Conservation (phyloP, 108 stramenopile species). For the Conticribra guillardii region DNA sequence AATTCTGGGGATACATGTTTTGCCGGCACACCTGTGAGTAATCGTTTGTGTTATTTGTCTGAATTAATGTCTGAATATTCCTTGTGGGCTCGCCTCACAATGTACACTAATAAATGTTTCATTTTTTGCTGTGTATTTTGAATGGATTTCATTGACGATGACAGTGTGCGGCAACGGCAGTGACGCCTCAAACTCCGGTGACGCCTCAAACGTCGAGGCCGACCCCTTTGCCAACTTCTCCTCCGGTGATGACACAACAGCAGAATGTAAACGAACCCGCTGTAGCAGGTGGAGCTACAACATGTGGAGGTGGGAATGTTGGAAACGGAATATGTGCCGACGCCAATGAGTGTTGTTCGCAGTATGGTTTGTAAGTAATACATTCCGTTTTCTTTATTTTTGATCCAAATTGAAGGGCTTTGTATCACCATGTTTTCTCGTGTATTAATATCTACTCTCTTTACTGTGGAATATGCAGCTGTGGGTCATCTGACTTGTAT, state of each 20-base stretch:
- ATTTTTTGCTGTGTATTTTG: not conserved
- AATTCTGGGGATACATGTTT: slow-evolving; percentile 31
- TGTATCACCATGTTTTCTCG: not conserved
- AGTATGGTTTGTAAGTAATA: slow-evolving; percentile 21
- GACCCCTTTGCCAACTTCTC: too few relatives aligned
- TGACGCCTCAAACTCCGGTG: not conserved
- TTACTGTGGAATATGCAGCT: not conserved
- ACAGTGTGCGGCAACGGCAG: not conserved
- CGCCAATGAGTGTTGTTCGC: slow-evolving; percentile 27
- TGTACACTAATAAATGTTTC: too few relatives aligned
- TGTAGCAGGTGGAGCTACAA: slow-evolving; percentile 14
- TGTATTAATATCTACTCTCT: not conserved
- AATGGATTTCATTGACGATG: not conserved
- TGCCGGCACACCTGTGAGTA: slow-evolving; percentile 30
- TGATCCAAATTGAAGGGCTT: not conserved
- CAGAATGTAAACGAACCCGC: not conserved
- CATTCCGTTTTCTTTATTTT: not conserved
- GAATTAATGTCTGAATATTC: not conserved
- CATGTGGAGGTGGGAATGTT: slow-evolving; percentile 27
- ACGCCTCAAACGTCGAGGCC: too few relatives aligned
- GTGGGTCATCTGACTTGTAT: slow-evolving; percentile 13
- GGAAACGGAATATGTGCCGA: slow-evolving; percentile 38
- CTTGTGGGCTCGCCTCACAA: too few relatives aligned
- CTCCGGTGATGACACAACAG: not conserved
- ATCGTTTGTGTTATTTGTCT: not conserved